Evolutionary conservation across 2,329 filamentous ascomycete genomes (phyloP).

Genomic region (Exophiala sp.): DNA sequence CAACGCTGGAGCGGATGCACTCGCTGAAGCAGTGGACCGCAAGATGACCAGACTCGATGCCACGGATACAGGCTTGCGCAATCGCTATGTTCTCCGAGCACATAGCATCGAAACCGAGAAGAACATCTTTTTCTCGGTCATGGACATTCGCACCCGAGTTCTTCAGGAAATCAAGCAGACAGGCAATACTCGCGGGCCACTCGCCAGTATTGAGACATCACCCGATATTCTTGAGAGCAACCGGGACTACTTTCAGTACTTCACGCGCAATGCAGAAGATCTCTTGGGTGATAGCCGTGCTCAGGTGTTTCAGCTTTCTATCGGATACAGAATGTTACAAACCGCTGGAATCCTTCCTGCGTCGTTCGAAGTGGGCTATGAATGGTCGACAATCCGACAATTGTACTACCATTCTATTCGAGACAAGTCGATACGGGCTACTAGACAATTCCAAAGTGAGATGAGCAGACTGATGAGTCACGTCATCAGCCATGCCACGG

Average conservation of each 20-base stretch:
- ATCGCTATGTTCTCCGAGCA: constrained; percentile 2
- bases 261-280: too few relatives aligned
- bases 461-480: not conserved
- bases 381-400: not conserved
- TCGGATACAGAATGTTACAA: constrained; percentile 1
- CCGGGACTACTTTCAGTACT: too few relatives aligned
- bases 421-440: not conserved
- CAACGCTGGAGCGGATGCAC: constrained; percentile 3
- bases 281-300: not conserved
- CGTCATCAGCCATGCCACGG: constrained; percentile 3
- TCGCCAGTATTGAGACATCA: not conserved
- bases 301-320: constrained; percentile 5
- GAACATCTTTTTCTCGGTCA: not conserved
- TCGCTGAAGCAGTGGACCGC: constrained; percentile 1
- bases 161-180: not conserved
- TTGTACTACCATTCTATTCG: not conserved
- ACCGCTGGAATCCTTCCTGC: constrained; percentile 2
- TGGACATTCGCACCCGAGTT: not conserved
- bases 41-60: not conserved
- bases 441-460: not conserved
- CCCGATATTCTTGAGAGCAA: too few relatives aligned
- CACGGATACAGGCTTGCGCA: too few relatives aligned
- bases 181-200: not conserved
- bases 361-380: not conserved
- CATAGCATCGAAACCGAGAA: constrained; percentile 10